These are phyloP conservation scores for Xylariomycetidae sp. DNA, from an alignment of 2,329 filamentous ascomycete genomes.

Conservation along the genomic window DNA sequence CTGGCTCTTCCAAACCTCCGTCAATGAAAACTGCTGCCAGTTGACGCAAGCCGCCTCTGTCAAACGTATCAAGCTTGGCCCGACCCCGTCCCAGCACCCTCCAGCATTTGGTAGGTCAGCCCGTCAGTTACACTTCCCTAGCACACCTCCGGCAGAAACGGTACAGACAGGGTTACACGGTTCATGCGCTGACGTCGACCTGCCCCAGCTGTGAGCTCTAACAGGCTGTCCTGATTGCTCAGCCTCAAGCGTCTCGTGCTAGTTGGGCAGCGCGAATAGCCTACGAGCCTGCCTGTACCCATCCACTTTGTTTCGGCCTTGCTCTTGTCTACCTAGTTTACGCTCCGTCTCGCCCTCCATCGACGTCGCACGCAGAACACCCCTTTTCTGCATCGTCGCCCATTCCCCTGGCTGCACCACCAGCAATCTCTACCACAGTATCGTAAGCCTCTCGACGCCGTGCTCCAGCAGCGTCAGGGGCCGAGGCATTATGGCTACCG, in stretches of 20 bases:
- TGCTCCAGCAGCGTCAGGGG: neutral
- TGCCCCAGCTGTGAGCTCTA: conserved; percentile 32
- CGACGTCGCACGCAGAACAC: no score
- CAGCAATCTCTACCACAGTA: no score
- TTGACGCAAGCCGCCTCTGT: conserved; percentile 5
- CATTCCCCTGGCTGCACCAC: conserved; percentile 1
- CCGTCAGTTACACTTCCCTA: no score
- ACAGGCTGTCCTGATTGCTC: conserved; percentile 31
- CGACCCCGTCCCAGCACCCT: conserved; percentile 7
- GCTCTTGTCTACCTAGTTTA: conserved; percentile 1
- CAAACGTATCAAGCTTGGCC: conserved; percentile 11
- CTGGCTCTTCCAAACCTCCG: no score
- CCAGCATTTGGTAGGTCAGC: conserved; percentile 13
- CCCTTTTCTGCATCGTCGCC: conserved; percentile 1
- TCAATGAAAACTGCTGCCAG: no score
- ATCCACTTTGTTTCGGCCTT: conserved; percentile 10
- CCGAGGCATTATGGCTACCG: conserved; percentile 53
- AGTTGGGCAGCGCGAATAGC: conserved; percentile 16
- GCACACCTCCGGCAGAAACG: conserved; percentile 7
- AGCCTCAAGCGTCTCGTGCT: conserved; percentile 21
- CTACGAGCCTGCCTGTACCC: no score
- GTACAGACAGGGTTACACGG: conserved; percentile 16
- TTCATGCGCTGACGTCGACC: conserved; percentile 47
- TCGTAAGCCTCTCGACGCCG: no score
- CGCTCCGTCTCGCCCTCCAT: no score